These are phyloP conservation scores for Teratosphaeria nubilosa DNA, from an alignment of 2,329 filamentous ascomycete genomes.

Conservation along the genomic window DNA sequence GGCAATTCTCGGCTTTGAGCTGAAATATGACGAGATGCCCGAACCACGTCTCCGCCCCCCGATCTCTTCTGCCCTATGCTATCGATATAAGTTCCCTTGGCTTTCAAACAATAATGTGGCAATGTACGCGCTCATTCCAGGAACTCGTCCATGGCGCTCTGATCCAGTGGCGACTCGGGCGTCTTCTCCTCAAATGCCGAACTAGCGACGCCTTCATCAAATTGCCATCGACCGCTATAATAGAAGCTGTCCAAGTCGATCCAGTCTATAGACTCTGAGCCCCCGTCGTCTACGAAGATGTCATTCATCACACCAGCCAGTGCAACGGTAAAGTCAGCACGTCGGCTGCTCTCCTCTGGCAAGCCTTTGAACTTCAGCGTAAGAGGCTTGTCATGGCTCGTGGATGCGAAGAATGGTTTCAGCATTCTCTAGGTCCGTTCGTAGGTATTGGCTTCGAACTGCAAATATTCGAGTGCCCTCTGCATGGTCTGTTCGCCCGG, in stretches of 20 bases:
- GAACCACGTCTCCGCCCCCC: neutral
- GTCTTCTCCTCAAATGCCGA: neutral
- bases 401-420: constrained; percentile 2
- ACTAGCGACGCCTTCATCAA: neutral
- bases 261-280: constrained; percentile 4
- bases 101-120: neutral
- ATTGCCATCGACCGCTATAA: neutral
- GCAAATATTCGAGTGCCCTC: constrained; percentile 2
- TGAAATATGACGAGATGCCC: neutral
- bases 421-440: constrained; percentile 1
- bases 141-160: neutral
- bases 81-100: too few species aligned
- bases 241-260: neutral
- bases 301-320: constrained; percentile 1
- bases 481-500: neutral
- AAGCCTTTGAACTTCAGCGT: neutral
- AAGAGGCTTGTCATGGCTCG: neutral
- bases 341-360: neutral
- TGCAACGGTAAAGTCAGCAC: constrained; percentile 4
- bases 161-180: neutral
- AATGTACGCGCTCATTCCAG: neutral
- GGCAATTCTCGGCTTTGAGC: neutral
- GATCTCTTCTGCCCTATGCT: neutral
- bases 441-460: constrained; percentile 5
- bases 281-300: constrained; percentile 5